Evolutionary conservation across 106 monocot species (phyloP).

Genomic region (Phalaenopsis equestris): DNA sequence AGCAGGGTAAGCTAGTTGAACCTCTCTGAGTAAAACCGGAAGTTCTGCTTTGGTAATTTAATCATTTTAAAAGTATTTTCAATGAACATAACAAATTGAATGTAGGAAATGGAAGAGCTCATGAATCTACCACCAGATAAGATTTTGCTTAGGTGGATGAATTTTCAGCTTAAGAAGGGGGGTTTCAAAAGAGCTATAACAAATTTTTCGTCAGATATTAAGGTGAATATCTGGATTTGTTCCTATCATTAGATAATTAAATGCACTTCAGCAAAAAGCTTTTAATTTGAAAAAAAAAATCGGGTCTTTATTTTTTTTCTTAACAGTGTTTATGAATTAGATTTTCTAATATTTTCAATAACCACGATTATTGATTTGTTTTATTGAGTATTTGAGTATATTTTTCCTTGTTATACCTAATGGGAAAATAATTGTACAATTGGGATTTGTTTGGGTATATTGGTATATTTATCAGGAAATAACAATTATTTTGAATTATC

Average conservation of each 20-base stretch:
- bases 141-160: conserved; percentile 62
- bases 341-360: background rate
- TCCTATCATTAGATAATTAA: conserved; percentile 4
- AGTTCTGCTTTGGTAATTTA: background rate
- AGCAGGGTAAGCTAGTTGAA: conserved; percentile 11
- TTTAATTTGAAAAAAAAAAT: background rate
- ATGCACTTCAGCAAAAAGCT: background rate
- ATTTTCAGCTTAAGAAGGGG: conserved; percentile 63
- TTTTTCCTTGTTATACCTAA: background rate
- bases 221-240: conserved; percentile 16
- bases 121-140: conserved; percentile 55
- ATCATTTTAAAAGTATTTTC: background rate
- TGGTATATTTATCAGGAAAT: background rate
- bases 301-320: background rate
- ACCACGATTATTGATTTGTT: background rate
- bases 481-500: background rate
- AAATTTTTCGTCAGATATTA: conserved; percentile 64
- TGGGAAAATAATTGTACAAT: background rate
- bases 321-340: background rate
- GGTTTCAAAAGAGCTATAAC: conserved; percentile 34
- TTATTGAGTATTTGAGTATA: background rate
- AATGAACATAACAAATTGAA: background rate
- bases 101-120: conserved; percentile 49
- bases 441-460: background rate
- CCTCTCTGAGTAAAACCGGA: background rate